These are phyloP conservation scores for Harringtonia lauricola DNA, from an alignment of 2,329 filamentous ascomycete genomes.

Conservation along the genomic window DNA sequence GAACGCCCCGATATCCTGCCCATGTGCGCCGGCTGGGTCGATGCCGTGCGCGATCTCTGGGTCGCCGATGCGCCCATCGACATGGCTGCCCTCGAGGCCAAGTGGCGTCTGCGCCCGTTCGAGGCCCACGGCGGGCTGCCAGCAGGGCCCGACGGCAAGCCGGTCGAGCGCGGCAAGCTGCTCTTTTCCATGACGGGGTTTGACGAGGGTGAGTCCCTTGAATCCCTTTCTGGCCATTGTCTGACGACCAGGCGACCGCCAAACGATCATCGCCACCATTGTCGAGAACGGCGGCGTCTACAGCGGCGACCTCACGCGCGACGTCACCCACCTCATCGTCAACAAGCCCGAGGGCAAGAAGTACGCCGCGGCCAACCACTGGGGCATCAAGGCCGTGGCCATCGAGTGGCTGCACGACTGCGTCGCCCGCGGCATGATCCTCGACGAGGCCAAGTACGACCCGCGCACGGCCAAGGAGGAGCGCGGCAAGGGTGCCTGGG, in stretches of 20 bases:
- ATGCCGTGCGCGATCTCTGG: constrained; percentile 71
- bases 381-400: constrained; percentile 70
- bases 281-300: constrained; percentile 68
- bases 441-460: constrained; percentile 80
- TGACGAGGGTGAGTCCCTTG: constrained; percentile 26
- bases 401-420: constrained; percentile 80
- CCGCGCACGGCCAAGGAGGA: constrained; percentile 57
- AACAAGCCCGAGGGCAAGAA: constrained; percentile 74
- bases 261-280: constrained; percentile 58
- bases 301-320: constrained; percentile 74
- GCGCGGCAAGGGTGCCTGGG: constrained; percentile 71
- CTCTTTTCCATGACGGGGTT: constrained; percentile 47
- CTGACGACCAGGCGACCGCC: constrained; percentile 46
- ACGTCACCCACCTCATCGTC: constrained; percentile 80
- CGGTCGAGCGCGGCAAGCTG: constrained; percentile 27
- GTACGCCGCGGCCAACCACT: constrained; percentile 75
- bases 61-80: constrained; percentile 67
- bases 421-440: constrained; percentile 73
- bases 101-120: constrained; percentile 55
- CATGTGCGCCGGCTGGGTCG: constrained; percentile 74
- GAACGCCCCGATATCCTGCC: constrained; percentile 78
- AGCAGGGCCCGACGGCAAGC: constrained; percentile 14
- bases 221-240: constrained; percentile 5
- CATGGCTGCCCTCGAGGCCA: constrained; percentile 54
- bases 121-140: constrained; percentile 37